Base-by-base conservation (phyloP, 257 asterid species). In the Salvia hispanica region DNA sequence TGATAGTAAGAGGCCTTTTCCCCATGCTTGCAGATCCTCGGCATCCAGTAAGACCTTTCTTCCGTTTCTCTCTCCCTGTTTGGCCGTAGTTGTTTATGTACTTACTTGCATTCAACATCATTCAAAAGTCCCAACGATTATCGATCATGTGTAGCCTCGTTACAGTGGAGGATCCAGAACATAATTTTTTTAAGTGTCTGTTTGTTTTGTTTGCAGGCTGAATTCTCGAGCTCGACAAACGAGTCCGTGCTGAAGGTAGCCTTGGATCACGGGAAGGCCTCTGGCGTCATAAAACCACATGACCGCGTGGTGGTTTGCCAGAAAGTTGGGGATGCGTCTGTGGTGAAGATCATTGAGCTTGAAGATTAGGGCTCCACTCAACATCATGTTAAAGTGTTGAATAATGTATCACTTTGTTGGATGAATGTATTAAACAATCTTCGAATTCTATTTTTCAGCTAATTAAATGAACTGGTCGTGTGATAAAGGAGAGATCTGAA, bases 11-110 rank as follows among this genome's bases (percentile, higher is more conserved):
- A 71, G 98, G 96, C 54, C 95, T 92, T 70, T 92, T 89, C 70
- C 98, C 98, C 21, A 87, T 89, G 87, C 98, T 92, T 58, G 96
- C 98, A 70, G 98, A 89, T 89, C 95, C 98, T 84, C 92, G 91
- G 68, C 96, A 89, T 78, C 90, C 89, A 21, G 96, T 92, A 72
- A 76, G 95, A 58, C 62, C n/a, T 40, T 63, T 31, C 65, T 16
- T 25, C 36, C 33, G 1, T 42, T 64, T 21, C 10, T 46, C 7
- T 12, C 28, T 39, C 58, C 31, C 6, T 6, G 7, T 33, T 52
- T n/a, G 21, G 21, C n/a, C 9, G 21, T 47, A 47, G 53, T 4
- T 4, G 21, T 47, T 47, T 47, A n/a, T 46, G 9, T 8, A 11
- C n/a, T 25, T 13, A 43, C 46, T 2, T 68, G 58, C 58, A 28